Conservation (phyloP, 495 filamentous ascomycete genomes). For the Haplographium delicatum region DNA sequence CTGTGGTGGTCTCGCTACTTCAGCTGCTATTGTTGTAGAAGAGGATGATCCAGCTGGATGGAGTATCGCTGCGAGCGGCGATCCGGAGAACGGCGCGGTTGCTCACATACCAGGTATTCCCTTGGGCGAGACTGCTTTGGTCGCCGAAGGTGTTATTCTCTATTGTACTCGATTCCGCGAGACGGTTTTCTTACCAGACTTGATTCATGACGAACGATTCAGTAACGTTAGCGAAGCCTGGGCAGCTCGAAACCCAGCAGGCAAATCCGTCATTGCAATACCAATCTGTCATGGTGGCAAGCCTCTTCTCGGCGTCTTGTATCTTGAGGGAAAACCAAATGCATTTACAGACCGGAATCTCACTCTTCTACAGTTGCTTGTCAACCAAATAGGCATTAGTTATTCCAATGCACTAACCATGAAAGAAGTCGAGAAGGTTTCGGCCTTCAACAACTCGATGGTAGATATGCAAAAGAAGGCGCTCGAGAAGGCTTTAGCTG, state of each 20-base stretch:
- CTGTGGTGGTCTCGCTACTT: slow-evolving; percentile 70
- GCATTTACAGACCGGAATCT: slow-evolving; percentile 86
- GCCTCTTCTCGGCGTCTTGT: slow-evolving; percentile 73
- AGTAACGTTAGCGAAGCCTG: slow-evolving; percentile 72
- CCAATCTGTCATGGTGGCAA: slow-evolving; percentile 77
- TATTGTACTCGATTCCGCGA: slow-evolving; percentile 83
- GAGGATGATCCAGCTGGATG: slow-evolving; percentile 60
- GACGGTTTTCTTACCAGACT: slow-evolving; percentile 74
- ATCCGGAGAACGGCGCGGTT: slow-evolving; percentile 60
- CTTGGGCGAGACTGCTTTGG: slow-evolving; percentile 53
- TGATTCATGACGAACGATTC: slow-evolving; percentile 81
- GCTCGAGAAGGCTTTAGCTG: slow-evolving; percentile 52
- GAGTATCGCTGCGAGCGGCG: slow-evolving; percentile 72
- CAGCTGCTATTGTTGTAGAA: slow-evolving; percentile 73
- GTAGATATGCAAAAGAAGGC: slow-evolving; percentile 80
- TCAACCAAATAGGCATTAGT: slow-evolving; percentile 85
- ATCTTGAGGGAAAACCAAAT: slow-evolving; percentile 78
- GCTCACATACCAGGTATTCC: slow-evolving; percentile 59
- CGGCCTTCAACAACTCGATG: slow-evolving; percentile 79
- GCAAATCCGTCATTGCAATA: slow-evolving; percentile 77
- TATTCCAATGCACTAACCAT: slow-evolving; percentile 82
- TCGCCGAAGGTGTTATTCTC: slow-evolving; percentile 72
- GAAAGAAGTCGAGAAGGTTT: slow-evolving; percentile 73
- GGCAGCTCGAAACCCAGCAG: slow-evolving; percentile 58
- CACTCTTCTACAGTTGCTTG: slow-evolving; percentile 77